Percentiles rank a stretch among this genome's conserved stretches.
These are phyloP conservation scores for Colletotrichum acutatum DNA, from an alignment of 2,329 filamentous ascomycete species.

Conservation along the genomic window DNA sequence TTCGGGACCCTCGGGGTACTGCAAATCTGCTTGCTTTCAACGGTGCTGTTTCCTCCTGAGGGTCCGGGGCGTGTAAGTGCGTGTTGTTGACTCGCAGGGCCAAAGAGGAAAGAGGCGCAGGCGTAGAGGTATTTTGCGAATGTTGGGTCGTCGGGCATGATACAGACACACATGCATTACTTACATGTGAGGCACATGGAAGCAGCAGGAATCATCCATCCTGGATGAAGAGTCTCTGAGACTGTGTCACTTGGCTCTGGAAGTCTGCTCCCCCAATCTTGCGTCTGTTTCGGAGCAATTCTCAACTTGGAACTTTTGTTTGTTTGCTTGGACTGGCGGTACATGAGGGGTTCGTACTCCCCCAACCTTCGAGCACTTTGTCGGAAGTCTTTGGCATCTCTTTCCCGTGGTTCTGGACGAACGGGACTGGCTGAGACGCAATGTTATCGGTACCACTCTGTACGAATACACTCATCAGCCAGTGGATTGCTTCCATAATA, in stretches of 20 bases:
- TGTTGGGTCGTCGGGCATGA: background rate
- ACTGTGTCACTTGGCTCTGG: background rate
- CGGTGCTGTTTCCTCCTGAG: conserved; percentile 44
- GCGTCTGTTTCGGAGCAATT: background rate
- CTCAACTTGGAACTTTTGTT: background rate
- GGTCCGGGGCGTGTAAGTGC: background rate
- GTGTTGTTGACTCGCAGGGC: background rate
- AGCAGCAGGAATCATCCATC: background rate
- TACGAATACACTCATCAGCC: background rate
- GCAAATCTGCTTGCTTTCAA: conserved; percentile 68
- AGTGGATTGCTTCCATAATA: conserved; percentile 13
- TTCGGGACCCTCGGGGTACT: conserved; percentile 54
- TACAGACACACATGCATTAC: background rate
- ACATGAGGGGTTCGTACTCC: background rate
- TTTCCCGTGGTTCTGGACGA: background rate
- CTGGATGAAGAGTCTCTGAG: background rate
- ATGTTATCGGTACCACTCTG: background rate
- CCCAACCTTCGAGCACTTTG: background rate
- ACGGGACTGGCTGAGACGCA: background rate
- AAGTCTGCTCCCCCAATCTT: background rate
- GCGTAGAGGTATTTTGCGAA: background rate
- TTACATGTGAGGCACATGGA: background rate
- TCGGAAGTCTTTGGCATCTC: background rate
- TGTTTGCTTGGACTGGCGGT: background rate
- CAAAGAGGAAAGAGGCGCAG: conserved; percentile 1